Evolutionary conservation across 306 rosid species (phyloP).

Genomic region (Ochetophila trinervis): DNA sequence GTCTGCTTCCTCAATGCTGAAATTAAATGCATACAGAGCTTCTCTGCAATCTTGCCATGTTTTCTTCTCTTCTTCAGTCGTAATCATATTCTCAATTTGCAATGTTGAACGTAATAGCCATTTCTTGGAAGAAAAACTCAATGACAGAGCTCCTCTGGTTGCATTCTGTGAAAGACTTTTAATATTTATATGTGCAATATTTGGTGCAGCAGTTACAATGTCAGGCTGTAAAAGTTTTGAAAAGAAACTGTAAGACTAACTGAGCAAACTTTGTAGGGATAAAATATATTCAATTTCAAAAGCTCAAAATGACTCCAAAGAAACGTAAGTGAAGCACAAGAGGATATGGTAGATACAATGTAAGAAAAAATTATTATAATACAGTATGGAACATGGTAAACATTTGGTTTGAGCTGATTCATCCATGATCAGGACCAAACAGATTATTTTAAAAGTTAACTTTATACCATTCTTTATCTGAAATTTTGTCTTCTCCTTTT

Average conservation of each 20-base stretch:
- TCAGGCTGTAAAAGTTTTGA: conserved; percentile 35
- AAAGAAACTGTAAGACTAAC: not conserved
- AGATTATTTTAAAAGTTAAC: not conserved
- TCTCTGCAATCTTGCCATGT: conserved; percentile 66
- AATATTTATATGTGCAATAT: conserved; percentile 23
- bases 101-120: conserved; percentile 55
- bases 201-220: conserved; percentile 31
- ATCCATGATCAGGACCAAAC: not conserved
- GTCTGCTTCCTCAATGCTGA: conserved; percentile 69
- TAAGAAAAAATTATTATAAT: not conserved
- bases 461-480: too few species aligned
- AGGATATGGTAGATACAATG: not conserved
- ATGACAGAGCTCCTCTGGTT: conserved; percentile 31
- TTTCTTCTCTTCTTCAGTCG: conserved; percentile 52
- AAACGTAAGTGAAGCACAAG: not conserved
- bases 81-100: conserved; percentile 41
- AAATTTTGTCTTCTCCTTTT: too few species aligned
- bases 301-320: not conserved
- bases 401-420: not conserved
- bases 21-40: conserved; percentile 52
- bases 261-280: not conserved
- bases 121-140: conserved; percentile 34
- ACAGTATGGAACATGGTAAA: not conserved
- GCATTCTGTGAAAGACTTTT: conserved; percentile 26
- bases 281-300: not conserved